Evolutionary conservation across 768 basidiomycete species (phyloP).

Genomic region (Boletus rubropictus): DNA sequence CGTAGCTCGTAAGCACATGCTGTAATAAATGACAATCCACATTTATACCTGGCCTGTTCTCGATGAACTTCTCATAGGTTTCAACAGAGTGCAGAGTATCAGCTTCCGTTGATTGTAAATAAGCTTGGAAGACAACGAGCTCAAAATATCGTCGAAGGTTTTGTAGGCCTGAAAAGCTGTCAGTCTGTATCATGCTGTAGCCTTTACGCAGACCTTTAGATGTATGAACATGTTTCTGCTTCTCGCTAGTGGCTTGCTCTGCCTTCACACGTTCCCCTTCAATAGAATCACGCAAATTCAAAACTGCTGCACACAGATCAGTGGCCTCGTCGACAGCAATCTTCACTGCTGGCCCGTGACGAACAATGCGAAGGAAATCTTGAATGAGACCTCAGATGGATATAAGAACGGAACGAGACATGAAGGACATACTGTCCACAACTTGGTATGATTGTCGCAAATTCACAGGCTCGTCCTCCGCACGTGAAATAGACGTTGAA

Average conservation of each 20-base stretch:
- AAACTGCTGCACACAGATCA: slow-evolving; percentile 76
- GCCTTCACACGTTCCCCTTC: slow-evolving; percentile 76
- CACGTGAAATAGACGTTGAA: slow-evolving; percentile 31
- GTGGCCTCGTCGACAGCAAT: slow-evolving; percentile 80
- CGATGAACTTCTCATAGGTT: slow-evolving; percentile 77
- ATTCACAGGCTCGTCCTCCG: slow-evolving; percentile 27
- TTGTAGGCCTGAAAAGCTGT: slow-evolving; percentile 51
- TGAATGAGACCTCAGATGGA: slow-evolving; percentile 6
- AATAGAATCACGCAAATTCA: slow-evolving; percentile 84
- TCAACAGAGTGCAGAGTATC: slow-evolving; percentile 74
- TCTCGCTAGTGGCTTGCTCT: slow-evolving; percentile 70
- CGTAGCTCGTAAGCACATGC: neutral
- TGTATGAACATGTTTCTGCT: slow-evolving; percentile 56
- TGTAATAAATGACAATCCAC: neutral
- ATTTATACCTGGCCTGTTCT: slow-evolving; percentile 69
- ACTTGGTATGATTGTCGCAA: slow-evolving; percentile 71
- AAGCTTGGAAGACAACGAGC: slow-evolving; percentile 85
- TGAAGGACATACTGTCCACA: slow-evolving; percentile 73
- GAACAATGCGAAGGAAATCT: slow-evolving; percentile 82
- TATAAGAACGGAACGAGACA: neutral
- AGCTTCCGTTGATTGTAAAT: slow-evolving; percentile 73
- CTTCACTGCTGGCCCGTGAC: slow-evolving; percentile 84
- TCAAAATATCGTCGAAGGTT: slow-evolving; percentile 82
- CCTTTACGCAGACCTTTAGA: slow-evolving; percentile 54
- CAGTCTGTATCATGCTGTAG: neutral